Evolutionary conservation across 108 stramenopile genomes (phyloP), one percentile per base, ranked within the genome.

Genomic region (Bacterosira constricta): DNA sequence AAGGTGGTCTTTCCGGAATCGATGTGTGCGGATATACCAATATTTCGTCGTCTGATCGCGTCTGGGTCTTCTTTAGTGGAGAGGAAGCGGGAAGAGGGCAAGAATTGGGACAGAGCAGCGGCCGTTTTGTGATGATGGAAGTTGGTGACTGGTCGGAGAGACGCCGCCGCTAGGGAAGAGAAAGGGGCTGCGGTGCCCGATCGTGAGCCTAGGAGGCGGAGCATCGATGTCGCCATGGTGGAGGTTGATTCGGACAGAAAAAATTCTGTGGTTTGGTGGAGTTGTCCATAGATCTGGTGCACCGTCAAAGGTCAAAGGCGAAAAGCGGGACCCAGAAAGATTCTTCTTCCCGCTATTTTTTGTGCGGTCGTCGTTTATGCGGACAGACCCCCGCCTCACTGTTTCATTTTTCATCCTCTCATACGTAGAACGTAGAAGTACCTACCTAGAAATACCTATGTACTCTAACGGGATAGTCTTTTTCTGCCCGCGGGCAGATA

Each of bases 11-110:
- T 99, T 25, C 99, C 99, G 50, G 83, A 83, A 81, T 99, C 99
- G 68, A 99, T 99, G 83, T 99, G 99, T 2, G 99, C 99, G 36
- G 93, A 93, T 60, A 99, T 99, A 34, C 99, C 99, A 29, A 99
- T 99, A 85, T 99, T 99, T 32, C 99, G 95, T 46, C 90, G 84
- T 39, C 85, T 87, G 39, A 72, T 32, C 32, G 51, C 2, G 26
- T 69, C 67, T 5, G 27, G 12, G 53, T 63, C 61, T 13, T 0
- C 60, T 46, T 37, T 36, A 47, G 8, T 26, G 34, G 39, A 10
- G 42, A 52, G 49, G 30, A 63, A 29, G 50, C 17, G 60, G 3
- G 18, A n/a, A 31, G 38, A 26, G 46, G 36, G 25, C 6, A 49
- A 11, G 38, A 29, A n/a, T 38, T 50, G 51, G 26, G 32, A 47